These are phyloP conservation scores for Yamadazyma mexicana DNA, from an alignment of 1,139 yeast species.

Conservation along the genomic window DNA sequence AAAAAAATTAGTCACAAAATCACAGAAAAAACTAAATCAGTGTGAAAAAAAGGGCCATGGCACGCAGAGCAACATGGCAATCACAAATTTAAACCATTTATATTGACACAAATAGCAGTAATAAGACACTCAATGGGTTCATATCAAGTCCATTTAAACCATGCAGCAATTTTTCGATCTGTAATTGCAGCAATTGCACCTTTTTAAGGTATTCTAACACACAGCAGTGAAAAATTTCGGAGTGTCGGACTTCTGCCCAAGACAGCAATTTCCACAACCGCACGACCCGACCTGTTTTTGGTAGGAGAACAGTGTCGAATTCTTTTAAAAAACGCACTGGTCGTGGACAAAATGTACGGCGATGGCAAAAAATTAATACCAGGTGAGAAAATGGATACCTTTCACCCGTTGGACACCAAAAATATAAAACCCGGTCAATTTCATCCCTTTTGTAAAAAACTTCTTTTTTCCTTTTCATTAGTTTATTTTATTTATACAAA, in stretches of 20 bases:
- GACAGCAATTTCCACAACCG: background rate
- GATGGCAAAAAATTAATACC: conserved; percentile 1
- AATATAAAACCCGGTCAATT: conserved; percentile 11
- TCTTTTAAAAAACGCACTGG: background rate
- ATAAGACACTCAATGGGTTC: too few relatives aligned
- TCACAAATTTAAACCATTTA: too few relatives aligned
- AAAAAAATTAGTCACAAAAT: too few relatives aligned
- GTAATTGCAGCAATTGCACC: too few relatives aligned
- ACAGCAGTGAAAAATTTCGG: too few relatives aligned
- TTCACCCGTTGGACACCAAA: conserved; percentile 20
- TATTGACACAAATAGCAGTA: too few relatives aligned
- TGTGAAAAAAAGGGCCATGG: too few relatives aligned
- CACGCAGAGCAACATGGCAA: too few relatives aligned
- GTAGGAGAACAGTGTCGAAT: background rate
- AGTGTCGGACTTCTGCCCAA: conserved; percentile 5
- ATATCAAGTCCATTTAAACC: too few relatives aligned
- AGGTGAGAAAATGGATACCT: conserved; percentile 16
- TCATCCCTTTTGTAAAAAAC: conserved; percentile 4
- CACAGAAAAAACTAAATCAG: too few relatives aligned
- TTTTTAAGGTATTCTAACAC: too few relatives aligned
- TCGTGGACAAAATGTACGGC: conserved; percentile 5
- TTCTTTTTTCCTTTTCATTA: background rate
- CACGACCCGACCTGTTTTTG: background rate
- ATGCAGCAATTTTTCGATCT: too few relatives aligned
- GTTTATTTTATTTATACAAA: conserved; percentile 3